phyloP scores from a whole-genome alignment of 345 rosid genomes.

The Excoecaria cochinchinensis region DNA sequence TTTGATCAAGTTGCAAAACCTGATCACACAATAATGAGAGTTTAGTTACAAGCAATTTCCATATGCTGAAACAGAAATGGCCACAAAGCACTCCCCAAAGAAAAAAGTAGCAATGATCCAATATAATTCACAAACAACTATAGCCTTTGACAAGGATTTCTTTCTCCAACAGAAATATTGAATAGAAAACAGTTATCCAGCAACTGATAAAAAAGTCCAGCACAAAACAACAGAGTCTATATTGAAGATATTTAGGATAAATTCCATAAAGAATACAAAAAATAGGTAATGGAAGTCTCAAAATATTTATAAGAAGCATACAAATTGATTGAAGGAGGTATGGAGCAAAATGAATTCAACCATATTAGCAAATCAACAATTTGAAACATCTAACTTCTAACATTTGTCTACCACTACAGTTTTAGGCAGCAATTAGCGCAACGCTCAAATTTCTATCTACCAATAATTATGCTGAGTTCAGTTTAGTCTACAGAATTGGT shows the following conservation, averaged over 20 bases:
- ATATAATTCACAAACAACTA: not conserved
- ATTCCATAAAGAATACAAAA: not conserved
- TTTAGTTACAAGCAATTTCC: constrained; percentile 11
- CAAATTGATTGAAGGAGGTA: not conserved
- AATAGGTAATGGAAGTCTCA: constrained; percentile 1
- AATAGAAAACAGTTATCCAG: no score
- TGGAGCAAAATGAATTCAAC: not conserved
- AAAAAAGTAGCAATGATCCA: not conserved
- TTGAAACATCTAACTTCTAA: not conserved
- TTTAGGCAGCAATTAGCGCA: not conserved
- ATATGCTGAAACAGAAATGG: not conserved
- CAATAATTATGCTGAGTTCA: not conserved
- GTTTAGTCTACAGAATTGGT: not conserved
- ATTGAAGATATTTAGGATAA: not conserved
- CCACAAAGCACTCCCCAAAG: not conserved
- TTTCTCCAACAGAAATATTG: not conserved
- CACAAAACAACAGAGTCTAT: not conserved
- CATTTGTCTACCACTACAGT: not conserved
- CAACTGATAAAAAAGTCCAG: no score
- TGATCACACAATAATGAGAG: constrained; percentile 34
- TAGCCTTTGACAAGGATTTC: not conserved
- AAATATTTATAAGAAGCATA: not conserved
- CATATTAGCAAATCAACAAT: not conserved
- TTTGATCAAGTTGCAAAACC: constrained; percentile 85
- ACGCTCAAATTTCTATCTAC: not conserved